phyloP scores from a whole-genome alignment of 129 eudicot species.

The Erigeron canadensis region DNA sequence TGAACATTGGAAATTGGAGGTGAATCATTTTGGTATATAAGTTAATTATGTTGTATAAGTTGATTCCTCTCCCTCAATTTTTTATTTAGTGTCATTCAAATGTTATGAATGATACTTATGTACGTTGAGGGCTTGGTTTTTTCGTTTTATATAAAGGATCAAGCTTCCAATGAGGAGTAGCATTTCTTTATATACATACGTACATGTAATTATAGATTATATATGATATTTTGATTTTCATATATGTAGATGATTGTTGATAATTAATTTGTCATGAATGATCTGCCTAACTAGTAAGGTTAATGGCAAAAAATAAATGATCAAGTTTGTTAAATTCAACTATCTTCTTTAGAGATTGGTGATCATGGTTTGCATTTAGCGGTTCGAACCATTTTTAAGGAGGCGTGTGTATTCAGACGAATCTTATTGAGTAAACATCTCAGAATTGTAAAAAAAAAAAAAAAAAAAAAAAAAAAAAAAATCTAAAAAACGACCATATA shows the following conservation, averaged over 20 bases:
- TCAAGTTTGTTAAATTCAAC: no score
- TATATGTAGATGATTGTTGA: not conserved
- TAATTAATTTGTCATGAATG: not conserved
- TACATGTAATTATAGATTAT: not conserved
- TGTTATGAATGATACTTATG: conserved; percentile 10
- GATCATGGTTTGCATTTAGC: no score
- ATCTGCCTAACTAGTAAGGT: no score
- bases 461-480: no score
- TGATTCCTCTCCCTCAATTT: conserved; percentile 19
- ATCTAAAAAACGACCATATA: no score
- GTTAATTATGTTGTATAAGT: conserved; percentile 14
- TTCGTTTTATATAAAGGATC: conserved; percentile 50
- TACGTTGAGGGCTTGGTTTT: conserved; percentile 35
- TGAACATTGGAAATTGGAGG: not conserved
- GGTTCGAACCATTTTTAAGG: no score
- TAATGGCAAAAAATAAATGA: no score
- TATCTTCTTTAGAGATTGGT: no score
- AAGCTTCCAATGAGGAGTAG: conserved; percentile 36
- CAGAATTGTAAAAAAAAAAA: no score
- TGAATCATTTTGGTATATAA: not conserved
- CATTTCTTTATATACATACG: not conserved
- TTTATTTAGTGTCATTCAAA: not conserved
- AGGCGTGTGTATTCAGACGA: no score
- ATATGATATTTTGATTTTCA: not conserved
- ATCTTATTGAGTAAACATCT: no score